These are phyloP conservation scores for Ophiostoma novo-ulmi DNA, from an alignment of 2,329 filamentous ascomycete genomes.

Conservation along the genomic window DNA sequence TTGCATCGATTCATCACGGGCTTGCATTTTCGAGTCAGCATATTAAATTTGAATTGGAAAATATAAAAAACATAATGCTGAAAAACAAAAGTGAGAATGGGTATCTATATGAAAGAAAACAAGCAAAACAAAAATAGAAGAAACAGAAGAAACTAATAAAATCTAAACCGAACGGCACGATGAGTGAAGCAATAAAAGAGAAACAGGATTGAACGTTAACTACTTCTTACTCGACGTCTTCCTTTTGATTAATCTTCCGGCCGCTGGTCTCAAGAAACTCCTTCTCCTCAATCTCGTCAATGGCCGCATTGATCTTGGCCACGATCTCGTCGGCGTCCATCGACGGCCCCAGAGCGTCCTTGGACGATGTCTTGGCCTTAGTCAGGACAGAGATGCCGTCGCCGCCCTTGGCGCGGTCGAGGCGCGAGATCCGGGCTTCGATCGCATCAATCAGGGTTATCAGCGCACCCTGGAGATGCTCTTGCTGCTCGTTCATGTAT, in stretches of 20 bases:
- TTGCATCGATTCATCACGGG: not conserved
- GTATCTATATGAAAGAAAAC: not conserved
- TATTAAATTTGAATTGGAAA: too few relatives aligned
- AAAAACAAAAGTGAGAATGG: not conserved
- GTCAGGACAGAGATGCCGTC: not conserved
- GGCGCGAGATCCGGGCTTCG: not conserved
- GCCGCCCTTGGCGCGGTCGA: not conserved
- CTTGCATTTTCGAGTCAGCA: too few relatives aligned
- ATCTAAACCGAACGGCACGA: not conserved
- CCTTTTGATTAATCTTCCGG: not conserved
- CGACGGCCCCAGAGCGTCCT: not conserved
- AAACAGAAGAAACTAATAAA: not conserved
- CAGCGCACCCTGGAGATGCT: not conserved
- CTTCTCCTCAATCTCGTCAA: not conserved
- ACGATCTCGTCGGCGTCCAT: not conserved
- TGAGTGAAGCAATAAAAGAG: too few relatives aligned
- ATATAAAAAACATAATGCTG: too few relatives aligned
- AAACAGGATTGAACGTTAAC: not conserved
- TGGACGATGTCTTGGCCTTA: not conserved
- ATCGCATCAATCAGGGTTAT: not conserved
- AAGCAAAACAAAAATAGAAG: not conserved
- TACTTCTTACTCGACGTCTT: not conserved
- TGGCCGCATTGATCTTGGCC: not conserved
- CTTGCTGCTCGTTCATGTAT: not conserved
- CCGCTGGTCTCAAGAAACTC: not conserved